Evolutionary conservation across 164 flowering plant genomes (phyloP).

Genomic region (Berberis vulgaris): DNA sequence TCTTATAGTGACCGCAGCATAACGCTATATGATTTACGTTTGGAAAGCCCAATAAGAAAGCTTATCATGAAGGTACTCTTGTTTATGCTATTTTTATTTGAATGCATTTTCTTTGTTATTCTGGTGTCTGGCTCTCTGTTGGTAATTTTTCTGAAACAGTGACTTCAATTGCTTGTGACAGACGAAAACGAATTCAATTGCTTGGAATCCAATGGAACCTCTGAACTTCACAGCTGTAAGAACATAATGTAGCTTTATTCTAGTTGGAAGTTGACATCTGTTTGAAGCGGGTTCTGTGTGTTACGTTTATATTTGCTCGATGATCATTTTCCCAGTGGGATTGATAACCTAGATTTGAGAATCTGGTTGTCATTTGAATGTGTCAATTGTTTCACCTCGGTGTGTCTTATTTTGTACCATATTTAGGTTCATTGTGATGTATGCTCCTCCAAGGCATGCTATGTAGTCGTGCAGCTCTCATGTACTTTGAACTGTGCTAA

Average conservation of each 20-base stretch:
- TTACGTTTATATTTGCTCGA: no score
- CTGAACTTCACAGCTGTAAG: constrained; percentile 97
- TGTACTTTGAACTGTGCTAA: neutral
- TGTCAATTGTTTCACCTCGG: no score
- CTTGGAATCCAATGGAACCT: constrained; percentile 99
- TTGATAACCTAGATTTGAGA: no score
- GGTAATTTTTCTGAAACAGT: neutral
- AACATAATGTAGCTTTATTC: neutral
- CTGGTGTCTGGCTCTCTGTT: neutral
- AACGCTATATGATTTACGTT: constrained; percentile 71
- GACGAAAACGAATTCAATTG: constrained; percentile 85
- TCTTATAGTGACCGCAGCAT: constrained; percentile 76
- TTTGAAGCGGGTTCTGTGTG: no score
- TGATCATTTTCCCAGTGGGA: no score
- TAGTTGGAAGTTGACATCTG: no score
- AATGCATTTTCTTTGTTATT: neutral
- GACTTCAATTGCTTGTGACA: constrained; percentile 24
- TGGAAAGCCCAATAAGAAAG: constrained; percentile 64
- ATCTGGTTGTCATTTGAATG: no score
- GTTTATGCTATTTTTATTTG: no score
- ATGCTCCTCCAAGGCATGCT: no score
- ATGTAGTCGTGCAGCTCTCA: no score
- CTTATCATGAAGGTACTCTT: constrained; percentile 68
- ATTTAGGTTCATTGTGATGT: no score
- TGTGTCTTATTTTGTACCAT: no score